Evolutionary conservation across 257 asterid genomes (phyloP), one percentile per base, ranked within the genome.

Genomic region (Forsythia viridissima): DNA sequence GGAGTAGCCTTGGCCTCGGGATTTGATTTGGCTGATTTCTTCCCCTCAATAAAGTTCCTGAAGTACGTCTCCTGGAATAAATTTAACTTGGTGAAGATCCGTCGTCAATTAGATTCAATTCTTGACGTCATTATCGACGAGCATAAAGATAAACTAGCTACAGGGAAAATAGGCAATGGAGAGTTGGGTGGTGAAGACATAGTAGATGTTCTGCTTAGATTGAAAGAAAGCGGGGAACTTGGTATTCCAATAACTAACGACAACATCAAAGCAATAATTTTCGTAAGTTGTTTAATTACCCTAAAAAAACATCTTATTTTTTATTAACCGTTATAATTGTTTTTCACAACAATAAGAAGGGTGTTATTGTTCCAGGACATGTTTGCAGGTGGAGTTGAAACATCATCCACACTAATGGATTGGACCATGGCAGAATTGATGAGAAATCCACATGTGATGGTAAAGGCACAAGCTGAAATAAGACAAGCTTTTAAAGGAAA

Each of bases 341-440:
- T 12, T 16, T 51, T 15, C 1, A 51, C 7, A 51, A 51, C n/a
- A 4, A 11, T 48, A 11, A 51, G 6, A 11, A 11, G 0, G 18
- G 18, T 51, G 4, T 51, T 51, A 5, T 51, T 16, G 1, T 51
- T 15, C 6, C 61, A 73, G 80, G 80, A 77, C 52, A 44, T 77
- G 3, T 67, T 77, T 13, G 5, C 51, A 4, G 80, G 37, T 0
- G 75, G 78, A 24, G 72, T 48, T 8, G 82, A 79, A 8, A 72
- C 77, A 12, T 41, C 82, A 1, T 21, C 82, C 0, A 34, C 77
- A 5, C 52, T 73, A 1, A 5, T 18, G 5, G 73, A 79, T 15
- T 79, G 77, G 82, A 48, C 73, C 3, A 71, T 79, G 77, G 12
- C 82, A 8, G 82, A 79, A 34, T 3, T 79, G 21, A 21, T 79